These are phyloP conservation scores for Fonsecaea nubica DNA, from an alignment of 2,329 filamentous ascomycete genomes.

Conservation along the genomic window DNA sequence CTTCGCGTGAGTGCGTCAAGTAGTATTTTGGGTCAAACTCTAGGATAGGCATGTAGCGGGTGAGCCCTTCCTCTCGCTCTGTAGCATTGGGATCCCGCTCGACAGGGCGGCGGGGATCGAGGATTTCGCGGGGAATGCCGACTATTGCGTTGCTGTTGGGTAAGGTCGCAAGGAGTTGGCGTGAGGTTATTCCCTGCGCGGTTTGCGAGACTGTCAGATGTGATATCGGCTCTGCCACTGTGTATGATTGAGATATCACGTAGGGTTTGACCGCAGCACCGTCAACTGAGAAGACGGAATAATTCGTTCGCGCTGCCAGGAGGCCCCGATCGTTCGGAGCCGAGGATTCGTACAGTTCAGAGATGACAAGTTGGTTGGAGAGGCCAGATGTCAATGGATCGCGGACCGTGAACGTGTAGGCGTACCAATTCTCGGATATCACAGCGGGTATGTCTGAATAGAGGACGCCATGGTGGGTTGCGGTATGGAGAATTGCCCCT, in stretches of 20 bases:
- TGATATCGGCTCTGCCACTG: constrained; percentile 79
- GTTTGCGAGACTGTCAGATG: constrained; percentile 86
- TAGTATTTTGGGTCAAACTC: constrained; percentile 83
- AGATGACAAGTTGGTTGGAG: constrained; percentile 83
- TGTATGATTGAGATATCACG: constrained; percentile 78
- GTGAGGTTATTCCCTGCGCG: constrained; percentile 85
- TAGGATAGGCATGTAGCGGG: constrained; percentile 75
- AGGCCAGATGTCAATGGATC: constrained; percentile 63
- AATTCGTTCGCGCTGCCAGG: constrained; percentile 69
- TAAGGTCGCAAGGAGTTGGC: constrained; percentile 80
- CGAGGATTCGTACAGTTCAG: constrained; percentile 89
- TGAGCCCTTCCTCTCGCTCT: constrained; percentile 83
- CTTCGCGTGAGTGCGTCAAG: constrained; percentile 80
- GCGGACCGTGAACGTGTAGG: constrained; percentile 72
- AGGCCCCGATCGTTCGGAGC: constrained; percentile 83
- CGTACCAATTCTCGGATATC: constrained; percentile 93
- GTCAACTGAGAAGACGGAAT: constrained; percentile 75
- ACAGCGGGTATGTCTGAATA: constrained; percentile 75
- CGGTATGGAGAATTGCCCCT: constrained; percentile 76
- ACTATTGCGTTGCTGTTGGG: constrained; percentile 75
- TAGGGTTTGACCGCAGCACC: constrained; percentile 70
- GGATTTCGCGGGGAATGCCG: constrained; percentile 75
- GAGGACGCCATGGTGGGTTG: constrained; percentile 76
- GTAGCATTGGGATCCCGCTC: constrained; percentile 79
- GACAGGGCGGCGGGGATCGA: constrained; percentile 86